Conservation (phyloP, 2,329 filamentous ascomycete species). For the Fusarium brevicatenulatum region DNA sequence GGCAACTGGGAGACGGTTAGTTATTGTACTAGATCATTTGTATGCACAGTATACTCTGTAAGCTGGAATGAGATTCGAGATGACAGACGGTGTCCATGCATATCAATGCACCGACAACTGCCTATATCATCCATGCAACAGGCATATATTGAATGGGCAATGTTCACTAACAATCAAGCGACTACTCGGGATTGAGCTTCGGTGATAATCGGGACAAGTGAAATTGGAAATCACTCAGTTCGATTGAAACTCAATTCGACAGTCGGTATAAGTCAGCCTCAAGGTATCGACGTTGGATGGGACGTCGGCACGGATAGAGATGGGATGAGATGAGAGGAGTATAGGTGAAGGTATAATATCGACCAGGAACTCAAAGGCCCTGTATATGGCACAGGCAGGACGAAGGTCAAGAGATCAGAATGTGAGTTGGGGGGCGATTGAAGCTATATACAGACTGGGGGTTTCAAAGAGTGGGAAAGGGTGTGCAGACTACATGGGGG, state of each 20-base stretch:
- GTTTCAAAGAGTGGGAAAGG: slow-evolving; percentile 25
- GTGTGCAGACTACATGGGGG: slow-evolving; percentile 17
- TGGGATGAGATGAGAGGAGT: not conserved
- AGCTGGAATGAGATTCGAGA: not conserved
- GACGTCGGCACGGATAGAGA: slow-evolving; percentile 3
- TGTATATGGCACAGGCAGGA: slow-evolving; percentile 36
- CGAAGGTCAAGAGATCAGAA: slow-evolving; percentile 23
- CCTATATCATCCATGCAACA: slow-evolving; percentile 6
- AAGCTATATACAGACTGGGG: slow-evolving; percentile 47
- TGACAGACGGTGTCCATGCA: not conserved
- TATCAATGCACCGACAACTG: not conserved
- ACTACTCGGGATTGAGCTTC: slow-evolving; percentile 16
- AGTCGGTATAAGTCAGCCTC: slow-evolving; percentile 3
- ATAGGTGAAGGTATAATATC: slow-evolving; percentile 31
- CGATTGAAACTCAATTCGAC: not conserved
- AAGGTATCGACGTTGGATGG: slow-evolving; percentile 12
- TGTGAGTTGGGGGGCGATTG: slow-evolving; percentile 34
- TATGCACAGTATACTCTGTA: not conserved
- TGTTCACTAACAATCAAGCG: slow-evolving; percentile 33
- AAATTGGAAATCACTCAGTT: slow-evolving; percentile 13
- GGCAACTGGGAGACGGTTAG: slow-evolving; percentile 18
- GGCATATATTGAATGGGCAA: not conserved
- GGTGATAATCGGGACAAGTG: slow-evolving; percentile 4
- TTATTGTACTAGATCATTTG: not conserved
- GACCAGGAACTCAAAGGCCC: slow-evolving; percentile 42